Conservation (phyloP, 129 eudicot species). For the Cynara cardunculus region DNA sequence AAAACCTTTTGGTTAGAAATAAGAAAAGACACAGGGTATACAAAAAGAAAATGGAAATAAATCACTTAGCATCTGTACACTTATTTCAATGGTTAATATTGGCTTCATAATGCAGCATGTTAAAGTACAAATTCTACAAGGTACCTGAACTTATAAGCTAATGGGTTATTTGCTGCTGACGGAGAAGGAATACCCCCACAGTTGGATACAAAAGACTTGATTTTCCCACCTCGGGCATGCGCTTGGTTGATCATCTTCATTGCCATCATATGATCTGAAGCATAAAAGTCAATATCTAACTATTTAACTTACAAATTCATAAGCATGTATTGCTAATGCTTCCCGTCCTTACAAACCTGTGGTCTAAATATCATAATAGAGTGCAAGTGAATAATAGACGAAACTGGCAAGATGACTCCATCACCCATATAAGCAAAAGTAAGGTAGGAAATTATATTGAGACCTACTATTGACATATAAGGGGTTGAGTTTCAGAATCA, state of each 20-base stretch:
- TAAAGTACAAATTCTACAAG: neutral
- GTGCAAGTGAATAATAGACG: neutral
- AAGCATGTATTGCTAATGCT: neutral
- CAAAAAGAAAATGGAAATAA: constrained; percentile 6
- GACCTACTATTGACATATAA: neutral
- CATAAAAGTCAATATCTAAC: constrained; percentile 11
- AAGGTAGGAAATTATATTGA: neutral
- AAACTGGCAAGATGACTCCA: neutral
- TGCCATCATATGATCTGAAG: constrained; percentile 98
- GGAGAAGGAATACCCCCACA: constrained; percentile 99
- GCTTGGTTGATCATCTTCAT: constrained; percentile 94
- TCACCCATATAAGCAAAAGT: neutral
- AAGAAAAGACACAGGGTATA: neutral
- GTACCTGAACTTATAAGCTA: constrained; percentile 97
- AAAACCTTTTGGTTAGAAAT: neutral
- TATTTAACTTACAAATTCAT: neutral
- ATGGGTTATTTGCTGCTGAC: constrained; percentile 89
- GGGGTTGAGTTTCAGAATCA: neutral
- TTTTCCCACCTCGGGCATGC: constrained; percentile 69
- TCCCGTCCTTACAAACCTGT: constrained; percentile 6
- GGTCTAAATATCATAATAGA: neutral
- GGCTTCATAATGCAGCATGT: neutral
- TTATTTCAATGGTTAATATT: constrained; percentile 1
- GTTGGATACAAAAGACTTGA: constrained; percentile 80
- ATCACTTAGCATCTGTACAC: neutral